These are phyloP conservation scores for Calonectria pseudoturangicola DNA, from an alignment of 2,329 filamentous ascomycete species.

Conservation along the genomic window DNA sequence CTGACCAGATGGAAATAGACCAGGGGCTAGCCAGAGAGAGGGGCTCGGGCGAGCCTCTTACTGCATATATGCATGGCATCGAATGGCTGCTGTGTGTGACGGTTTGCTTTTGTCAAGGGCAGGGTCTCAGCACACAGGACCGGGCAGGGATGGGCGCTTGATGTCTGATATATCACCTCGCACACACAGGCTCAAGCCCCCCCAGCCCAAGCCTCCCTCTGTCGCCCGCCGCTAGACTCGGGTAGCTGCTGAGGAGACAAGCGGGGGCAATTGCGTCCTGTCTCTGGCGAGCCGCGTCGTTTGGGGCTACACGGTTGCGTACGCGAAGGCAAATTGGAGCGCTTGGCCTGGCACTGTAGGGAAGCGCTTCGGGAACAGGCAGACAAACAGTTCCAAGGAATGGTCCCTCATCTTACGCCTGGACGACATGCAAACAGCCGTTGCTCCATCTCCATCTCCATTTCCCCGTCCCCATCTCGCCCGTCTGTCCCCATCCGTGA, in stretches of 20 bases:
- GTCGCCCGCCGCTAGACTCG: conserved; percentile 18
- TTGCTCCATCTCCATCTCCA: neutral
- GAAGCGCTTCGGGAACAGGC: no score
- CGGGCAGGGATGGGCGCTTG: conserved; percentile 12
- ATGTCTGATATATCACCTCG: conserved; percentile 24
- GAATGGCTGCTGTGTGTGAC: conserved; percentile 4
- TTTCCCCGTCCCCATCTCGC: neutral
- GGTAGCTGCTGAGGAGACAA: conserved; percentile 31
- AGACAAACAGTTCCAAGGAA: neutral
- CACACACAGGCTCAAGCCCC: neutral
- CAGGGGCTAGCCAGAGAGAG: neutral
- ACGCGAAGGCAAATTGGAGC: neutral
- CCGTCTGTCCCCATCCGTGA: neutral
- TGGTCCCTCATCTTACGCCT: conserved; percentile 4
- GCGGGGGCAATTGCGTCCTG: conserved; percentile 10
- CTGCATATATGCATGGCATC: conserved; percentile 12
- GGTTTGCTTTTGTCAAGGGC: conserved; percentile 19
- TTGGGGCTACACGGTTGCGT: neutral
- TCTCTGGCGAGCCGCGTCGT: conserved; percentile 10
- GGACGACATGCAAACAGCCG: neutral
- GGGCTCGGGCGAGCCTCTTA: conserved; percentile 5
- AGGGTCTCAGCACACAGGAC: neutral
- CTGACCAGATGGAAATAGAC: conserved; percentile 11
- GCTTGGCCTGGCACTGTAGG: no score
- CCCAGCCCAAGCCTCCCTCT: neutral